A percentile compares a stretch with the other conserved stretches of the same genome.
These are phyloP conservation scores for Agaricus sinodeliciosus DNA, from an alignment of 768 basidiomycete genomes.

Conservation along the genomic window DNA sequence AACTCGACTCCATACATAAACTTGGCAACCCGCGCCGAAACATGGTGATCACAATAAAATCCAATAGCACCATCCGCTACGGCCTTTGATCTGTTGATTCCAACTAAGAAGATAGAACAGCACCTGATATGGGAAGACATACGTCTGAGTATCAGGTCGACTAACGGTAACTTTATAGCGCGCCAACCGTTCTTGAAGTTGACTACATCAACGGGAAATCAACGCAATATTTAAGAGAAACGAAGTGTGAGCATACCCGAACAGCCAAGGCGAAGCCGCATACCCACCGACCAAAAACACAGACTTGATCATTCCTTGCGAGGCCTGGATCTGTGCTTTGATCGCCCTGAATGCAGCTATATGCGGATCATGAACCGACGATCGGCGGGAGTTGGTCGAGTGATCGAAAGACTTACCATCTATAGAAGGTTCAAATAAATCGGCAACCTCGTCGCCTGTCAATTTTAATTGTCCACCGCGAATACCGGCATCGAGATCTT, in stretches of 20 bases:
- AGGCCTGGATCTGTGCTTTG: constrained; percentile 62
- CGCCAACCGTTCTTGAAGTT: constrained; percentile 63
- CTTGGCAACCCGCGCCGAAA: constrained; percentile 73
- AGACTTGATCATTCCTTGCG: constrained; percentile 65
- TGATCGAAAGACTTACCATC: constrained; percentile 30
- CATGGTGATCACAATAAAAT: constrained; percentile 81
- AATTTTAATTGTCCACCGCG: constrained; percentile 67
- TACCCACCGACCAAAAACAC: constrained; percentile 82
- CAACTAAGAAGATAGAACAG: no score
- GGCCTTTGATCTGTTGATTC: constrained; percentile 79
- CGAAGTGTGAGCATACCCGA: constrained; percentile 26
- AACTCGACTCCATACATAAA: constrained; percentile 83
- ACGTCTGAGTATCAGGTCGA: constrained; percentile 79
- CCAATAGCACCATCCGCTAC: constrained; percentile 81
- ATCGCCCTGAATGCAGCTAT: constrained; percentile 63
- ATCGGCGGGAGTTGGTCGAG: neutral
- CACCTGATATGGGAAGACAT: constrained; percentile 15
- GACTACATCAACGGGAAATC: constrained; percentile 23
- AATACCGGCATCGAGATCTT: constrained; percentile 63
- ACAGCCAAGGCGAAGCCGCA: constrained; percentile 78
- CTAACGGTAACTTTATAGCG: constrained; percentile 55
- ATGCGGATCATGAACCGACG: neutral
- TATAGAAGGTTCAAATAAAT: constrained; percentile 74
- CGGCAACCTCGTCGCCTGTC: constrained; percentile 64
- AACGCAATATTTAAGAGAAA: neutral